Evolutionary conservation across 1,284 basidiomycete species (phyloP).

Genomic region (Cutaneotrichosporon daszewskae): DNA sequence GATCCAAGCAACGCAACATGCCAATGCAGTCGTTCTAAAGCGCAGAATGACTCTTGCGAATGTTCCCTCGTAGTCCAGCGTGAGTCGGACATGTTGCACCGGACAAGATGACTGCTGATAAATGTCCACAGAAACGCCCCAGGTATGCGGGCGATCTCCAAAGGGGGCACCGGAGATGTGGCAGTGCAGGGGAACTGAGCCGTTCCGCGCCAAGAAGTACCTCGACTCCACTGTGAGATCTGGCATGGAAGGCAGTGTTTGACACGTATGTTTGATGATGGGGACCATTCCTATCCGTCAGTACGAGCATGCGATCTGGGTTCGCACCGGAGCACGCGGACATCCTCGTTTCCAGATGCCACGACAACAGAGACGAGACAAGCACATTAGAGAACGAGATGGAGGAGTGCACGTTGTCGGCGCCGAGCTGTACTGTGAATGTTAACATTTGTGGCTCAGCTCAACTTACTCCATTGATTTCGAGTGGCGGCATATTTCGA

Average conservation of each 20-base stretch:
- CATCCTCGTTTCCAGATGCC: neutral
- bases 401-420: neutral
- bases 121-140: slow-evolving; percentile 26
- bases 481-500: neutral
- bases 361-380: neutral
- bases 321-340: neutral
- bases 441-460: neutral
- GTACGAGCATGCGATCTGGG: neutral
- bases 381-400: neutral
- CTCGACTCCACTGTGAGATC: slow-evolving; percentile 55
- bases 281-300: no score
- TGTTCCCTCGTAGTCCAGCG: slow-evolving; percentile 63
- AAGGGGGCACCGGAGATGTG: slow-evolving; percentile 64
- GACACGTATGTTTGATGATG: slow-evolving; percentile 26
- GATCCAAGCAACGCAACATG: slow-evolving; percentile 65
- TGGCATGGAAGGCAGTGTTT: neutral
- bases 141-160: slow-evolving; percentile 34
- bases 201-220: slow-evolving; percentile 55
- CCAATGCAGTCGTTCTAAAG: slow-evolving; percentile 63
- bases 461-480: neutral
- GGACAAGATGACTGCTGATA: slow-evolving; percentile 46
- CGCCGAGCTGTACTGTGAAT: neutral
- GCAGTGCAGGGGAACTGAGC: slow-evolving; percentile 60
- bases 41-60: slow-evolving; percentile 63
- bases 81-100: slow-evolving; percentile 52